Evolutionary conservation across 2,329 filamentous ascomycete species (phyloP).

Genomic region (Exophiala sideris): DNA sequence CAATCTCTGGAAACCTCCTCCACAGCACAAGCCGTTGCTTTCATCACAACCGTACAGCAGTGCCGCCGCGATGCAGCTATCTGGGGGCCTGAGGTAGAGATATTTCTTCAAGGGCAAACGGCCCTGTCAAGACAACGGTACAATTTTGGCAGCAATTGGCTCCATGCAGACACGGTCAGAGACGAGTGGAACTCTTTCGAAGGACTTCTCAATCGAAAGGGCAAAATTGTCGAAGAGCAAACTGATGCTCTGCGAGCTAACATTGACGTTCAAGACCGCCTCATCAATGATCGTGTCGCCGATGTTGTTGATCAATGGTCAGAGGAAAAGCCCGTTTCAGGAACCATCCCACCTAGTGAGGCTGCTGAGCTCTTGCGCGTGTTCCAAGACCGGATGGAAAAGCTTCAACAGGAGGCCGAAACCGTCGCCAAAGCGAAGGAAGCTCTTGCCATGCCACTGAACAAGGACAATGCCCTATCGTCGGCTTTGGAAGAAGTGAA

Average conservation of each 20-base stretch:
- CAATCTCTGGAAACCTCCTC: constrained; percentile 92
- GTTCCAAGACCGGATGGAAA: constrained; percentile 82
- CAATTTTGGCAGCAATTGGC: constrained; percentile 89
- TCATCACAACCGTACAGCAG: constrained; percentile 96
- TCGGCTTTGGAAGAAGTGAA: constrained; percentile 91
- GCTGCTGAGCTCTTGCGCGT: constrained; percentile 76
- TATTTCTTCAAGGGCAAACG: constrained; percentile 92
- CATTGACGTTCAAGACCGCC: constrained; percentile 88
- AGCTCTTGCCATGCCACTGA: constrained; percentile 82
- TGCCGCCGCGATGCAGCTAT: constrained; percentile 90
- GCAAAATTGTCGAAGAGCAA: constrained; percentile 93
- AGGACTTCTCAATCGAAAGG: constrained; percentile 86
- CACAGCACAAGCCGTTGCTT: constrained; percentile 93
- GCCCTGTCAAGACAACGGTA: constrained; percentile 88
- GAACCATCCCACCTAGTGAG: constrained; percentile 83
- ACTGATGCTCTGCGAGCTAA: constrained; percentile 92
- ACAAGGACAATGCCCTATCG: constrained; percentile 74
- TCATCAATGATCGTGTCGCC: constrained; percentile 81
- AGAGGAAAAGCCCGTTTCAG: constrained; percentile 94
- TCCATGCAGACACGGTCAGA: constrained; percentile 93
- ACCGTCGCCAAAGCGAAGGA: constrained; percentile 98
- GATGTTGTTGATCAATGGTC: constrained; percentile 88
- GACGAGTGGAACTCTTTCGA: constrained; percentile 93
- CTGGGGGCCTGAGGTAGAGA: constrained; percentile 94
- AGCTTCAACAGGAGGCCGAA: constrained; percentile 79